Percentiles rank a stretch among this genome's conserved stretches.
Evolutionary conservation across 805 yeast species (phyloP).

Genomic region (Starmerella floricola): DNA sequence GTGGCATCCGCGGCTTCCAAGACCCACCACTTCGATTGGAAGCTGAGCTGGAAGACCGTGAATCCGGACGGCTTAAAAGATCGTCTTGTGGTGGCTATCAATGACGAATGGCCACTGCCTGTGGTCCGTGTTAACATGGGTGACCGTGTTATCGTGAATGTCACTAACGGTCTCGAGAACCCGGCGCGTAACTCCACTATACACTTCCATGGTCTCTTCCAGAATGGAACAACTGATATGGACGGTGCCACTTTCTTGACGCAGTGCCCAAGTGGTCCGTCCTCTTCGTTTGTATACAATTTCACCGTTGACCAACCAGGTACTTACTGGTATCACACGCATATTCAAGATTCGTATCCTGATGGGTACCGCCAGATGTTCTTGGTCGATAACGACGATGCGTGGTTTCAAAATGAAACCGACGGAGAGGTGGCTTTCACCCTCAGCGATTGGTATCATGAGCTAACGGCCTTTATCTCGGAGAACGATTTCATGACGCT

Average conservation of each 20-base stretch:
- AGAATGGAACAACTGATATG: conserved; percentile 59
- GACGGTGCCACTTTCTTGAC: conserved; percentile 85
- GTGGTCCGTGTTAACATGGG: conserved; percentile 60
- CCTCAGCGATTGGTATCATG: conserved; percentile 83
- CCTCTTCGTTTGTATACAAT: conserved; percentile 63
- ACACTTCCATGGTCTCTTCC: conserved; percentile 93
- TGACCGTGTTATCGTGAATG: conserved; percentile 59
- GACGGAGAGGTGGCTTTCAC: conserved; percentile 67
- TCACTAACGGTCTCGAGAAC: conserved; percentile 61
- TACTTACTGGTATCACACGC: conserved; percentile 96
- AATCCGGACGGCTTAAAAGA: conserved; percentile 47
- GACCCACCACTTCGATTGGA: conserved; percentile 29
- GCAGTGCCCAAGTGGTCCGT: conserved; percentile 88
- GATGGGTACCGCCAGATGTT: conserved; percentile 60
- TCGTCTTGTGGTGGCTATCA: conserved; percentile 47
- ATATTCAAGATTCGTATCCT: conserved; percentile 77
- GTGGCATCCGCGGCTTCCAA: conserved; percentile 11
- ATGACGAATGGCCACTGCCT: conserved; percentile 82
- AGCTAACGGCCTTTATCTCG: conserved; percentile 37
- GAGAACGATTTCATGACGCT: conserved; percentile 46
- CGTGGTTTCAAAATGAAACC: conserved; percentile 48
- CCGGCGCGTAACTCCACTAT: conserved; percentile 50
- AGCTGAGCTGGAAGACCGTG: conserved; percentile 25
- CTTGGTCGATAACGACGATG: conserved; percentile 57
- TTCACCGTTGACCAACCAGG: conserved; percentile 85